Conservation (phyloP, 176 grass and related monocot genomes). For the Echinochloa phyllopogon region DNA sequence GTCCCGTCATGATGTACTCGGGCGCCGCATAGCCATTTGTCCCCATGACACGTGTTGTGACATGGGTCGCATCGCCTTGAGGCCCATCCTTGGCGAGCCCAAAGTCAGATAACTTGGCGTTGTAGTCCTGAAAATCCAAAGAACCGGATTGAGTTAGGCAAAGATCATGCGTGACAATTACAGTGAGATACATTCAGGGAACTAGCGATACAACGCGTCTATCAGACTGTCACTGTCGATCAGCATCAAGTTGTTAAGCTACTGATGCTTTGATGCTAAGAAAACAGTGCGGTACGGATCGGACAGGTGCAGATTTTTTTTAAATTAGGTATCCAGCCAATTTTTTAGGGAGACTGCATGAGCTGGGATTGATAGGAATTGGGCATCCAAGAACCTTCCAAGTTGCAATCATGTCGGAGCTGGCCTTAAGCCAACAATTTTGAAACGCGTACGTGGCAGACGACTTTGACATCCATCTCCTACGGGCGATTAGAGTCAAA, state of each 20-base stretch:
- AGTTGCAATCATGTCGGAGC: constrained; percentile 14
- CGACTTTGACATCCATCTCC: constrained; percentile 37
- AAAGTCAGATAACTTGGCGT: constrained; percentile 78
- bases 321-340: neutral
- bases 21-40: constrained; percentile 77
- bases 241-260: constrained; percentile 1
- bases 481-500: neutral
- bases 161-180: neutral
- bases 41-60: constrained; percentile 84
- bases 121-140: constrained; percentile 65
- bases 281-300: constrained; percentile 7
- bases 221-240: constrained; percentile 9
- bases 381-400: constrained; percentile 49
- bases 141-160: constrained; percentile 12
- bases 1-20: constrained; percentile 81
- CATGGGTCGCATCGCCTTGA: constrained; percentile 72
- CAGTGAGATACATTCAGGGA: neutral
- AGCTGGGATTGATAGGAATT: neutral
- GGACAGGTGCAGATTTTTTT: neutral
- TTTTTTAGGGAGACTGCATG: neutral
- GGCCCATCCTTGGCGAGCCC: constrained; percentile 90
- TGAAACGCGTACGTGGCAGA: neutral
- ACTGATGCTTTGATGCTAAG: neutral
- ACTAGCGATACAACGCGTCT: neutral
- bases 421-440: constrained; percentile 2